These are phyloP conservation scores for Nicotiana undulata DNA, from an alignment of 257 asterid species.

Conservation along the genomic window DNA sequence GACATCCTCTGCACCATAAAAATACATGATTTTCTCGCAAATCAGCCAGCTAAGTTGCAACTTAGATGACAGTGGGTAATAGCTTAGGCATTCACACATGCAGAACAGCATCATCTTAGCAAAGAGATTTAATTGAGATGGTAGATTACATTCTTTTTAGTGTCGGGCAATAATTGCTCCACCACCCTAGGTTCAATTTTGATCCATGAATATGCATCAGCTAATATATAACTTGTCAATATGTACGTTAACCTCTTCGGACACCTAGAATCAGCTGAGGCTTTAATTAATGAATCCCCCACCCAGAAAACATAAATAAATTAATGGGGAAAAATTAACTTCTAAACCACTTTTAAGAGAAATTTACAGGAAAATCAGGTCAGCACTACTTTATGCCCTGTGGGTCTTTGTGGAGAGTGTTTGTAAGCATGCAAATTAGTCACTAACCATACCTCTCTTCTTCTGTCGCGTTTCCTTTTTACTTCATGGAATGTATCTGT, in stretches of 20 bases:
- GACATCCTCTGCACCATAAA: background rate
- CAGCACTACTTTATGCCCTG: background rate
- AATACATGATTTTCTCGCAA: background rate
- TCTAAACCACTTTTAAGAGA: background rate
- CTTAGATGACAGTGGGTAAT: background rate
- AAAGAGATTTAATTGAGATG: background rate
- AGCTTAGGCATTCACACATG: background rate
- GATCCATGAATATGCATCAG: background rate
- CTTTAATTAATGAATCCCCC: background rate
- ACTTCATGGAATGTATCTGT: conserved; percentile 94
- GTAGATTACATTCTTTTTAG: background rate
- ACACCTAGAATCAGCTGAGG: background rate
- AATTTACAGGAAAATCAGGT: background rate
- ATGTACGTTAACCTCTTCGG: background rate
- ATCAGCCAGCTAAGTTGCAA: background rate
- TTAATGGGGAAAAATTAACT: background rate
- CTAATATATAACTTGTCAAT: background rate
- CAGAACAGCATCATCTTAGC: background rate
- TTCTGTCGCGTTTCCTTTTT: conserved; percentile 64
- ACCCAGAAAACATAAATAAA: background rate
- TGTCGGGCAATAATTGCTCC: background rate
- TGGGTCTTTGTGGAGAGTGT: background rate
- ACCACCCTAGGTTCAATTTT: background rate
- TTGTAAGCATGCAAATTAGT: background rate
- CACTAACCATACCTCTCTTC: conserved; percentile 53